phyloP scores from a whole-genome alignment of 2,329 filamentous ascomycete genomes.

The Hymenotorrendiella dingleyae region DNA sequence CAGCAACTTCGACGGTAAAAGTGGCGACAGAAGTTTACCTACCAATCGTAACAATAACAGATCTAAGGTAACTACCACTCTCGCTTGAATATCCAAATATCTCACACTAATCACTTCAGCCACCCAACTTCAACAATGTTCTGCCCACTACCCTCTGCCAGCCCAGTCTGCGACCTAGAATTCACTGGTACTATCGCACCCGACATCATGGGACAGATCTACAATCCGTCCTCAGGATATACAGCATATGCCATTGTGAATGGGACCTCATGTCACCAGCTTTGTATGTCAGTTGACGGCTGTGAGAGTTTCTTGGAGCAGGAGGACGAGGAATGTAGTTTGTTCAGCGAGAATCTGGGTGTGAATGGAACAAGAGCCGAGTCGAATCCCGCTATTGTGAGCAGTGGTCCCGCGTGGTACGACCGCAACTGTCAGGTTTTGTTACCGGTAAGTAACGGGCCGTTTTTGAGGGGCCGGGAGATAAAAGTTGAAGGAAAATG shows the following conservation, averaged over 20 bases:
- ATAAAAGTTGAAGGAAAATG: background rate
- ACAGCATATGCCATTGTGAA: background rate
- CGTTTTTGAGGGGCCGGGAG: background rate
- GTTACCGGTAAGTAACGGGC: background rate
- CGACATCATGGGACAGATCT: background rate
- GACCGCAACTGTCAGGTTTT: background rate
- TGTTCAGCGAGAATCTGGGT: background rate
- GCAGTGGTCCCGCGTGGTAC: background rate
- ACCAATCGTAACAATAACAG: background rate
- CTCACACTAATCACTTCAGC: background rate
- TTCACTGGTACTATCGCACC: background rate
- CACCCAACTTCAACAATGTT: background rate
- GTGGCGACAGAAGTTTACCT: background rate
- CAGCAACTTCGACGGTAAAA: background rate
- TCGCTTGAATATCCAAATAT: background rate
- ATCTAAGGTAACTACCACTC: background rate
- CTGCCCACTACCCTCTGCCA: background rate
- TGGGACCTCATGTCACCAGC: background rate
- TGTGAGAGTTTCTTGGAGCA: no score
- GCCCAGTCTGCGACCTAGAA: background rate
- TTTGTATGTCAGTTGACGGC: background rate
- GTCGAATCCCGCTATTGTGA: background rate
- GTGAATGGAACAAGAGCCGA: background rate
- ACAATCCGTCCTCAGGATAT: background rate
- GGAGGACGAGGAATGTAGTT: no score